Evolutionary conservation across 345 rosid species (phyloP), one percentile per base, ranked within the genome.

Genomic region (Citrus unshiu): DNA sequence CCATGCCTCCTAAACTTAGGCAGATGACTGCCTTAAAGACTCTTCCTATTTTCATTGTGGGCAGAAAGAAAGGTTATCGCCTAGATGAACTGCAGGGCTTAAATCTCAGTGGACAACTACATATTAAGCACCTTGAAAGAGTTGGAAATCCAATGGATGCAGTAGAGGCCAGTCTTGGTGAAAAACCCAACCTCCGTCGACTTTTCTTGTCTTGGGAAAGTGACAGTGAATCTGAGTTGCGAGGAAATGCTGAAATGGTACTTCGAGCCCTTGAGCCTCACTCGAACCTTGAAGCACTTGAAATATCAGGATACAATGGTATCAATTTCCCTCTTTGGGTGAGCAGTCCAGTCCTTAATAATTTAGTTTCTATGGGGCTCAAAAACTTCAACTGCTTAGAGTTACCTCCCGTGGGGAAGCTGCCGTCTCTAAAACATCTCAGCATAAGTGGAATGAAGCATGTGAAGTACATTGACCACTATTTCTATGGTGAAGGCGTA

Each of bases 401-500:
- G 14, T 32, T 64, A 64, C 40, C 68, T 30, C n/a, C 43, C 0
- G 0, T 64, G 9, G 68, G 68, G 22, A 32, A 64, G 68, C 68
- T 64, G 3, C 43, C 40, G 10, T 64, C 43, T 19, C 40, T 64
- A 0, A 64, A 64, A 18, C 0, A 14, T 64, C 68, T 64, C 4
- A 0, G 0, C 0, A 0, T 64, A 16, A 1, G 6, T 1, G 6
- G 21, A 10, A 32, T 34, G 25, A 32, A 34, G 0, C 10, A 9
- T 65, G 43, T 65, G 43, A 65, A 34, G 24, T 65, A 65, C 46
- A 18, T 18, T 16, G 69, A 65, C 3, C 1, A 35, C 40, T 4
- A 65, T 18, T 34, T 65, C 69, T 0, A 19, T 7, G 40, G 25
- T 34, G 69, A 65, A 32, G 56, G 6, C 0, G 22, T 40, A 10